Base-by-base conservation (phyloP, 75 land plant genomes). In the Chamaecyparis obtusa region DNA sequence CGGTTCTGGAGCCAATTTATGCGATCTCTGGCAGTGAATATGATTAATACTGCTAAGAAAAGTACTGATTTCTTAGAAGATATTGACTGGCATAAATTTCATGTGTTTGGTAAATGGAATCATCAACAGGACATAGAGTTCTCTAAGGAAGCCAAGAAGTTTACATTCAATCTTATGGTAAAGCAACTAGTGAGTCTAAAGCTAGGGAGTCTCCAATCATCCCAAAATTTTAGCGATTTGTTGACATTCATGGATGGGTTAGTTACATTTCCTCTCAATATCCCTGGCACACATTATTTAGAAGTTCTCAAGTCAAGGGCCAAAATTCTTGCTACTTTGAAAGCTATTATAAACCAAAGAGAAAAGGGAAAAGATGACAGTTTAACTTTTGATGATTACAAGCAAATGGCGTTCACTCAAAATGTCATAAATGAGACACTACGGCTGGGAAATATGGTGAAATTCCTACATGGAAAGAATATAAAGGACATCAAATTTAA, bases 391-490 rank as follows among this genome's bases (percentile, higher is more conserved):
- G 92, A 93, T 24, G 95, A 93, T 43, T 93, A 90, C 90, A 92
- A 87, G 87, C 43, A 89, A 43, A 93, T 93, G 95, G 85, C 88
- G 27, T 92, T 92, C 83, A 93, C 95, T 5, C 87, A 77, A 72
- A 83, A 88, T 84, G 95, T 94, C 24, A 90, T 91, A 19, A 80
- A 60, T 86, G 95, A 94, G 88, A 84, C 91, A 32, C 74, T 94
- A 84, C 88, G 95, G 46, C 91, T 90, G 85, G 95, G 95, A 39
- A 94, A 94, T 87, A 71, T 94, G 13, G 95, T 94, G 19, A 94
- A 94, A 83, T 94, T 93, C 89, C 88, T 94, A 9, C 95, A 94
- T 85, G 86, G 95, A 81, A 90, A 91, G 84, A 92, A 94, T 13
- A 16, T 93, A 13, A 84, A 89, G 87, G 94, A 93, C 88, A 87